These are phyloP conservation scores for Kuraishia cidri DNA, from an alignment of 805 yeast genomes.

Conservation along the genomic window DNA sequence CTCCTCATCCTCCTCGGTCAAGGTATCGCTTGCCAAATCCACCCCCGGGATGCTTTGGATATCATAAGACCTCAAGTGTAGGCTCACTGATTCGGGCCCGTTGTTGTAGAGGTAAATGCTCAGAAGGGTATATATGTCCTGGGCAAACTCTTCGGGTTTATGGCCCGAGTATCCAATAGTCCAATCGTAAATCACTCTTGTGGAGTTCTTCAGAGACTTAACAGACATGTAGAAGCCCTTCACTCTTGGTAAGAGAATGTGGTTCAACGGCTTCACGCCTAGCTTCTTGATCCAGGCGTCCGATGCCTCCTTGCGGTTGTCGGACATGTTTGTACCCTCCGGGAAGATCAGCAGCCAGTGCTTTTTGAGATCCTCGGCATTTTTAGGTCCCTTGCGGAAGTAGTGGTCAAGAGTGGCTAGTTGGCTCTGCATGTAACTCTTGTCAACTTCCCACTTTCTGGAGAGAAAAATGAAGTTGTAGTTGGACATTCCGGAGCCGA, in stretches of 20 bases:
- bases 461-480: constrained; percentile 73
- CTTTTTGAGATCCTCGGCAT: constrained; percentile 19
- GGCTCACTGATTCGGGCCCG: constrained; percentile 60
- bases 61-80: constrained; percentile 52
- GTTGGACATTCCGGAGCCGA: constrained; percentile 81
- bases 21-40: constrained; percentile 34
- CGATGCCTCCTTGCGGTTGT: constrained; percentile 51
- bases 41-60: constrained; percentile 58
- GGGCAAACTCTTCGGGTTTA: constrained; percentile 56
- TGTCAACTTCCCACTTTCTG: constrained; percentile 82
- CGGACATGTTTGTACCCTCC: constrained; percentile 86
- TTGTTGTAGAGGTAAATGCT: constrained; percentile 58
- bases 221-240: constrained; percentile 72
- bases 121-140: constrained; percentile 60
- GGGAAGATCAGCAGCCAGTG: constrained; percentile 78
- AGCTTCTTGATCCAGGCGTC: constrained; percentile 45
- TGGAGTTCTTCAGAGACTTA: constrained; percentile 40
- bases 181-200: constrained; percentile 63
- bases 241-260: constrained; percentile 73
- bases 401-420: constrained; percentile 39
- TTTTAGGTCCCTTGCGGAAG: constrained; percentile 39
- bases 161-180: constrained; percentile 81
- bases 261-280: constrained; percentile 38
- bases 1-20: constrained; percentile 30
- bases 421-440: constrained; percentile 42